Percentiles rank a stretch among this genome's conserved stretches.
Evolutionary conservation across 257 asterid genomes (phyloP).

Genomic region (Eustoma russellianum): DNA sequence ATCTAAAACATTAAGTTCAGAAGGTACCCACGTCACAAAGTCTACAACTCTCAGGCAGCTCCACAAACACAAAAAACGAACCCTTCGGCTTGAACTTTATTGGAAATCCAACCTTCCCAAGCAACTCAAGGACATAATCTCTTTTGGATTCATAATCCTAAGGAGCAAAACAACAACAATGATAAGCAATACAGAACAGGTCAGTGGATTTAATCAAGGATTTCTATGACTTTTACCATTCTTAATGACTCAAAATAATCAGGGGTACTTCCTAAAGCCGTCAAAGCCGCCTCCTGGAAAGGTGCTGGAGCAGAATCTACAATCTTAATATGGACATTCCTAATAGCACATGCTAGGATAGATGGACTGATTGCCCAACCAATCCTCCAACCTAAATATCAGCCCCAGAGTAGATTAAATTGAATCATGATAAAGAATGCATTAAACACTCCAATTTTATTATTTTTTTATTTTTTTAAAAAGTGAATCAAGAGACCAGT

Average conservation of each 20-base stretch:
- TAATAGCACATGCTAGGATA: slow-evolving; percentile 63
- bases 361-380: slow-evolving; percentile 90
- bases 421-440: neutral
- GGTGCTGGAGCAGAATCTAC: slow-evolving; percentile 93
- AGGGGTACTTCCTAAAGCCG: slow-evolving; percentile 63
- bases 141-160: slow-evolving; percentile 76
- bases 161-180: slow-evolving; percentile 8
- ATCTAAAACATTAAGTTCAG: neutral
- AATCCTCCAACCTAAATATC: slow-evolving; percentile 74
- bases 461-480: too few relatives aligned
- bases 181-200: neutral
- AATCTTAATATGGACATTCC: slow-evolving; percentile 61
- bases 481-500: neutral
- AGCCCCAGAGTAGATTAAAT: slow-evolving; percentile 1
- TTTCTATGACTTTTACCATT: slow-evolving; percentile 29
- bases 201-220: neutral
- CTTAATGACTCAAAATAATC: slow-evolving; percentile 41
- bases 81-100: slow-evolving; percentile 58
- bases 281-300: slow-evolving; percentile 84
- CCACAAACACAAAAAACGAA: slow-evolving; percentile 60
- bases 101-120: slow-evolving; percentile 55
- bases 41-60: slow-evolving; percentile 63
- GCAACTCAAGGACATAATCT: slow-evolving; percentile 48
- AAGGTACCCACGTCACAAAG: slow-evolving; percentile 60
- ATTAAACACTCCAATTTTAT: too few relatives aligned